These are phyloP conservation scores for Syzygium aromaticum DNA, from an alignment of 345 rosid genomes.

Conservation along the genomic window DNA sequence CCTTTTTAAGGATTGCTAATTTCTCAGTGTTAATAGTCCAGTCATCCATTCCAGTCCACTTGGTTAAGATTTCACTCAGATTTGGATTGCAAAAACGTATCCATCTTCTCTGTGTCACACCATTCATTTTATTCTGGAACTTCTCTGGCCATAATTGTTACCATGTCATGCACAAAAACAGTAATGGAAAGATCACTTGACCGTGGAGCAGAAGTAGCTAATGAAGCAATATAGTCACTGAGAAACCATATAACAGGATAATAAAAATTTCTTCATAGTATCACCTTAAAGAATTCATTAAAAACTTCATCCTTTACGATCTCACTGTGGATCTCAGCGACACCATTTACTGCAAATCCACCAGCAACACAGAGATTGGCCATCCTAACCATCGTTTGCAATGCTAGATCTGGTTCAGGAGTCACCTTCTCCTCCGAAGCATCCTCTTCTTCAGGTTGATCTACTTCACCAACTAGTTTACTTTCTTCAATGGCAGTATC, in stretches of 20 bases:
- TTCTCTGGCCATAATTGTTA: conserved; percentile 48
- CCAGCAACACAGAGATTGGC: conserved; percentile 42
- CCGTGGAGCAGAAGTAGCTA: not conserved
- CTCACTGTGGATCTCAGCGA: conserved; percentile 47
- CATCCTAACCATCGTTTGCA: conserved; percentile 33
- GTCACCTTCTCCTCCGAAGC: not conserved
- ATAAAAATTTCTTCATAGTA: not conserved
- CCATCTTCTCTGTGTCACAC: conserved; percentile 54
- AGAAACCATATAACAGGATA: not conserved
- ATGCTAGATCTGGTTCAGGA: conserved; percentile 21
- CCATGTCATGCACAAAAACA: not conserved
- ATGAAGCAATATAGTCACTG: not conserved
- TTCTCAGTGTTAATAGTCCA: conserved; percentile 33
- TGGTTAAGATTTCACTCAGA: conserved; percentile 31
- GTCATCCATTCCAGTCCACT: conserved; percentile 42
- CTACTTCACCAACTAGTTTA: conserved; percentile 6
- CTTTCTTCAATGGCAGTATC: conserved; percentile 10
- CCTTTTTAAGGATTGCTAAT: conserved; percentile 21
- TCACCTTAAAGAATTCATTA: conserved; percentile 36
- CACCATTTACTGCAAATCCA: conserved; percentile 39
- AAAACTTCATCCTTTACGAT: conserved; percentile 46
- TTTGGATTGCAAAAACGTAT: conserved; percentile 41
- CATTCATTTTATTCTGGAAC: conserved; percentile 49
- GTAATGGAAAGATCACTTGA: not conserved
- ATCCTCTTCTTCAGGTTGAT: conserved; percentile 9